Percentiles rank a stretch among this genome's conserved stretches.
Evolutionary conservation across 192 early-diverging fungal genomes (phyloP).

Genomic region (Chytriomyces confervae): DNA sequence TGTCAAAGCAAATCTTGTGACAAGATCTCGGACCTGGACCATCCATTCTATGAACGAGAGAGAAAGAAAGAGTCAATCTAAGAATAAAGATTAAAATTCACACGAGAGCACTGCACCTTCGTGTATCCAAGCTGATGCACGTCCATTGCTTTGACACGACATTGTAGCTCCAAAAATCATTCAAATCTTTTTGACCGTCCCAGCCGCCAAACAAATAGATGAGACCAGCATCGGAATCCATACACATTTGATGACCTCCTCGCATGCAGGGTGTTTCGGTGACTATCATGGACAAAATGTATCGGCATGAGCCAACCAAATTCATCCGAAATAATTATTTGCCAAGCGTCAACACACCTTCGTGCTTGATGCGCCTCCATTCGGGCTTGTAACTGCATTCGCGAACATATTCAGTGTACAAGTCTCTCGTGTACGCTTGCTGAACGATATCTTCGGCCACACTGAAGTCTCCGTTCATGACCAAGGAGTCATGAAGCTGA

Average conservation of each 20-base stretch:
- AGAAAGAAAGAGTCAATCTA: background rate
- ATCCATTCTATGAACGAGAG: conserved; percentile 61
- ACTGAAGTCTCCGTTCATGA: conserved; percentile 73
- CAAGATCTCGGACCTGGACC: conserved; percentile 89
- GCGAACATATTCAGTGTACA: conserved; percentile 77
- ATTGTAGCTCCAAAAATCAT: conserved; percentile 88
- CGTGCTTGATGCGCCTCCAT: conserved; percentile 65
- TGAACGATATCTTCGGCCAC: conserved; percentile 73
- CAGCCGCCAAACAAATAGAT: conserved; percentile 95
- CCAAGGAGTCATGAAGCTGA: conserved; percentile 64
- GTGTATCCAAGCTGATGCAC: conserved; percentile 78
- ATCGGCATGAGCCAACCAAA: background rate
- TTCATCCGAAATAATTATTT: background rate
- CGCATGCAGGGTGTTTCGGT: conserved; percentile 57
- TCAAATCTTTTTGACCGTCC: conserved; percentile 85
- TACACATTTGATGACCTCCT: conserved; percentile 97
- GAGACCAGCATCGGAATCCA: conserved; percentile 71
- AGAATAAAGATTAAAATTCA: background rate
- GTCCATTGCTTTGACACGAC: conserved; percentile 70
- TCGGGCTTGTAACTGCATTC: conserved; percentile 71
- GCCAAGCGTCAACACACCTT: conserved; percentile 36
- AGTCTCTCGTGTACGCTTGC: conserved; percentile 62
- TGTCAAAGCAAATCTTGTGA: conserved; percentile 92
- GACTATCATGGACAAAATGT: conserved; percentile 3
- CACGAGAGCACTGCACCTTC: conserved; percentile 44